Base-by-base conservation (phyloP, 1,284 basidiomycete genomes). In the Trametes polyzona region DNA sequence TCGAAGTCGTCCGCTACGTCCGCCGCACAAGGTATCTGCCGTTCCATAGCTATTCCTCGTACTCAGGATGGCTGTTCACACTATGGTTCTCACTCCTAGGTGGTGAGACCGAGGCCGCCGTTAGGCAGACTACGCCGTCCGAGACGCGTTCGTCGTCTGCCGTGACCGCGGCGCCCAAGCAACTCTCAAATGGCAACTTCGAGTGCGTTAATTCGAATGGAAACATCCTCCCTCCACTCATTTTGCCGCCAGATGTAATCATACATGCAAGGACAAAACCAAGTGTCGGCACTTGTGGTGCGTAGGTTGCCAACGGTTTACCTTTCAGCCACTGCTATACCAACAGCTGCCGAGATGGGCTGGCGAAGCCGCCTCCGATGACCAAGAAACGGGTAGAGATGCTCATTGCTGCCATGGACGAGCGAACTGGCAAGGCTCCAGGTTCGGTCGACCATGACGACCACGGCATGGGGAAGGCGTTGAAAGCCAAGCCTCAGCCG, bases 271-370 rank as follows among this genome's bases (percentile, higher is more conserved):
- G 67, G 83, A 91, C 66, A 93, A 92, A 70, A 74, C 75, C 2
- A 78, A 76, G 42, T 93, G 91, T 67, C 80, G 86, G 24, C 90
- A 93, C 74, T 68, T 86, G 30, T 93, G 90, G 91, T 90, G 64
- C 63, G 77, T 58, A 48, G 62, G 35, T 43, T 42, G 29, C 33
- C 17, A n/a, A 23, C 4, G 17, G 23, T 8, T 42, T 26, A 32
- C 16, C 19, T 21, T n/a, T 32, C 24, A 56, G 52, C 54, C 52
- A 37, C 35, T 48, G 55, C 48, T 52, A 52, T 32, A 23, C 26
- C 19, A 46, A 12, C 61, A 93, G 90, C 67, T 92, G 90, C 64
- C 82, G 84, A 37, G 86, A 92, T 41, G 90, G 90, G 2, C 64
- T 87, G 14, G 61, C 69, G 11, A 83, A 82, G 52, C 86, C 84